Evolutionary conservation across 2,329 filamentous ascomycete genomes (phyloP).

Genomic region (Aspergillus texensis): DNA sequence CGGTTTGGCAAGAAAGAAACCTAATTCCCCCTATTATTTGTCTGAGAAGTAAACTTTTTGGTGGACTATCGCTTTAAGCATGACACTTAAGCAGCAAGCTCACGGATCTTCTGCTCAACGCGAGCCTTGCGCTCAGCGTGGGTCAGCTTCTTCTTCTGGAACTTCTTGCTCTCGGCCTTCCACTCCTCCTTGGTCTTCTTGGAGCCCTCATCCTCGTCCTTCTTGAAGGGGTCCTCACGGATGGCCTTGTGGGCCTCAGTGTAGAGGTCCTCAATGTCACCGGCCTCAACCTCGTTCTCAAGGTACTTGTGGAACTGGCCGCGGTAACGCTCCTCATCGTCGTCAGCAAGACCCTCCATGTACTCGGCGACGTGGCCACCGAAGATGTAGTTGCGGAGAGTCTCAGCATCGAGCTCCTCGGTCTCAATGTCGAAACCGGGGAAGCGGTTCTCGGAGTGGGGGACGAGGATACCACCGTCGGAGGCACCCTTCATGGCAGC

Average conservation of each 20-base stretch:
- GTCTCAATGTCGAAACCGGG: slow-evolving; percentile 95
- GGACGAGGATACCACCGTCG: slow-evolving; percentile 93
- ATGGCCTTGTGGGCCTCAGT: slow-evolving; percentile 92
- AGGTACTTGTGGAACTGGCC: slow-evolving; percentile 98
- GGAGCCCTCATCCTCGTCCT: slow-evolving; percentile 70
- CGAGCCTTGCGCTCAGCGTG: slow-evolving; percentile 80
- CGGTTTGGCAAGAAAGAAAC: slow-evolving; percentile 23
- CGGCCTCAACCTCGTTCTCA: slow-evolving; percentile 93
- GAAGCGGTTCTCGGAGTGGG: slow-evolving; percentile 99
- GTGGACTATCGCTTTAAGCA: slow-evolving; percentile 28
- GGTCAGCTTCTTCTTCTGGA: slow-evolving; percentile 74
- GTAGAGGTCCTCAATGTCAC: slow-evolving; percentile 96
- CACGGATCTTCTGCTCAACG: slow-evolving; percentile 88
- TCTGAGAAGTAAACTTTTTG: slow-evolving; percentile 19
- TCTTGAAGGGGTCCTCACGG: slow-evolving; percentile 98
- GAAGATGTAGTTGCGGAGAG: slow-evolving; percentile 98
- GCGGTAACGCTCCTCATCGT: slow-evolving; percentile 99
- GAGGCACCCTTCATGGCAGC: slow-evolving; percentile 99
- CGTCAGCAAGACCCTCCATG: slow-evolving; percentile 99
- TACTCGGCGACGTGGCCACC: slow-evolving; percentile 98
- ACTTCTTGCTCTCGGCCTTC: slow-evolving; percentile 95
- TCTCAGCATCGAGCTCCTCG: slow-evolving; percentile 97
- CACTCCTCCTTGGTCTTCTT: slow-evolving; percentile 98
- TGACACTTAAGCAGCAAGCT: slow-evolving; percentile 58
- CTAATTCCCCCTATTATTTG: slow-evolving; percentile 29